Evolutionary conservation across 176 grass and related monocot species (phyloP).

Genomic region (Neostapfia colusana): DNA sequence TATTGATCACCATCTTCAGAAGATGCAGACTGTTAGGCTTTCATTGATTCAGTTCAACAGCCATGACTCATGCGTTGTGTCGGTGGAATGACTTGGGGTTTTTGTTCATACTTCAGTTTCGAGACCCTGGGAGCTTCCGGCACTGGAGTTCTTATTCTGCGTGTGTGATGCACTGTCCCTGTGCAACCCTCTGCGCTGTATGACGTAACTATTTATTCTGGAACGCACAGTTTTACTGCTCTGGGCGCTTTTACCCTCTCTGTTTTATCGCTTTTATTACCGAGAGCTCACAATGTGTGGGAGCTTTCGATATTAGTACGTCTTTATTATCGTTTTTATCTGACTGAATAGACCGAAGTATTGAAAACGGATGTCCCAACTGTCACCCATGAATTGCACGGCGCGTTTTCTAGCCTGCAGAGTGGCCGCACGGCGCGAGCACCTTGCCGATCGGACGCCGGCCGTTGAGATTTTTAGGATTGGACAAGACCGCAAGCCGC

Average conservation of each 20-base stretch:
- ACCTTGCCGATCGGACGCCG: too few species aligned
- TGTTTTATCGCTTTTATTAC: not conserved
- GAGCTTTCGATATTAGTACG: too few species aligned
- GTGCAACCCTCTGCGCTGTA: slow-evolving; percentile 38
- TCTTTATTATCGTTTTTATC: slow-evolving; percentile 18
- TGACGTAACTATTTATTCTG: slow-evolving; percentile 20
- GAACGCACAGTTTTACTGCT: slow-evolving; percentile 5
- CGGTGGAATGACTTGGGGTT: not conserved
- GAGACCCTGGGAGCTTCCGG: too few species aligned
- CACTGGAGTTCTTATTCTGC: not conserved
- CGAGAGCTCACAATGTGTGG: too few species aligned
- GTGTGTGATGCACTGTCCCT: slow-evolving; percentile 18
- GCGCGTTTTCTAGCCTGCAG: too few species aligned
- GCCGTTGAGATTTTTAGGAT: too few species aligned
- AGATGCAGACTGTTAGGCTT: not conserved
- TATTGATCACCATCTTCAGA: slow-evolving; percentile 9
- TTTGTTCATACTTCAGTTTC: slow-evolving; percentile 14
- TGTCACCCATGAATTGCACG: too few species aligned
- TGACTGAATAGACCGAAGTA: not conserved
- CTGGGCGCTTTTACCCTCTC: not conserved
- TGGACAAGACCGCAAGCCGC: too few species aligned
- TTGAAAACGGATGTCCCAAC: not conserved
- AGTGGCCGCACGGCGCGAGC: too few species aligned
- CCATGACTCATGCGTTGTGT: not conserved
- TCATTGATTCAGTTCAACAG: slow-evolving; percentile 14